Conservation (phyloP, 2,329 filamentous ascomycete genomes). For the Celoporthe dispersa region DNA sequence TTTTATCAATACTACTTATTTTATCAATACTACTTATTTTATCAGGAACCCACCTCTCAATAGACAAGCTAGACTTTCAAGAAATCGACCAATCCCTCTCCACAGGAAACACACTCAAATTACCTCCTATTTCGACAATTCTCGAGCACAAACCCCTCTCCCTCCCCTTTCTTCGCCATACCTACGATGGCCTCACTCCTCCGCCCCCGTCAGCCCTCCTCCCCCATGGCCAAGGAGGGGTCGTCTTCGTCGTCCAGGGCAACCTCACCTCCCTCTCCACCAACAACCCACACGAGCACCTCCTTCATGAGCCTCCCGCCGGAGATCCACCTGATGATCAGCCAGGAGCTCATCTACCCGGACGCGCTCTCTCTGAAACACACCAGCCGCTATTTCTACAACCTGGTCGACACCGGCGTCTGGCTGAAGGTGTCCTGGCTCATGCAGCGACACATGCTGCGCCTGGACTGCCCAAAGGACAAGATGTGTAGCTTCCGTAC, state of each 20-base stretch:
- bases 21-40: neutral
- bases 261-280: neutral
- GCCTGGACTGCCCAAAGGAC: conserved; percentile 68
- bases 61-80: neutral
- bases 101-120: neutral
- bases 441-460: conserved; percentile 63
- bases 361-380: conserved; percentile 75
- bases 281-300: conserved; percentile 25
- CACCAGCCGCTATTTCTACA: conserved; percentile 65
- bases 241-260: neutral
- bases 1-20: conserved; percentile 1
- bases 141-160: too few species aligned
- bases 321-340: conserved; percentile 69
- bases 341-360: conserved; percentile 66
- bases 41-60: neutral
- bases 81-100: neutral
- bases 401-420: conserved; percentile 67
- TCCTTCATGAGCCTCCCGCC: conserved; percentile 59
- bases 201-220: neutral
- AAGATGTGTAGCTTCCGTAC: conserved; percentile 61
- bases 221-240: neutral
- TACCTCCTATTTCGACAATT: neutral
- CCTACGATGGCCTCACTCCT: conserved; percentile 12
- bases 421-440: conserved; percentile 72
- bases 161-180: neutral